phyloP scores from a whole-genome alignment of 192 early-diverging fungal genomes.

The Coemansia nantahalensis region DNA sequence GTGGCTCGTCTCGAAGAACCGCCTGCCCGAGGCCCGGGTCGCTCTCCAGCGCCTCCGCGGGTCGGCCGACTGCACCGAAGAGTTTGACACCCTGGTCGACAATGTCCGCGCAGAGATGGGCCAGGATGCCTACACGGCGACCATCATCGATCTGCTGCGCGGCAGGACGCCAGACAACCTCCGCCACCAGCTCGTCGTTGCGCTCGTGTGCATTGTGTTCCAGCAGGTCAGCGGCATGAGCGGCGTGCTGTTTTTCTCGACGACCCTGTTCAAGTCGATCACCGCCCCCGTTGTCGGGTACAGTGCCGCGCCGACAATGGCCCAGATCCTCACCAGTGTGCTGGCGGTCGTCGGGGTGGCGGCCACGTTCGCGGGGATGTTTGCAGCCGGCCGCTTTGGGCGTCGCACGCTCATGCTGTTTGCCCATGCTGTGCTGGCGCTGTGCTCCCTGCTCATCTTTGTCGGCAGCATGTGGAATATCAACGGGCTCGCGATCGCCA shows the following conservation, averaged over 20 bases:
- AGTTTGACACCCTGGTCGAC: constrained; percentile 57
- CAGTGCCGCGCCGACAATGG: constrained; percentile 21
- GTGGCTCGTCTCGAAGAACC: constrained; percentile 61
- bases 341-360: constrained; percentile 24
- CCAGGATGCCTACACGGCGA: constrained; percentile 12
- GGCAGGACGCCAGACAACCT: constrained; percentile 55
- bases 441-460: constrained; percentile 58
- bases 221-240: constrained; percentile 84
- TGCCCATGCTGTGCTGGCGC: constrained; percentile 57
- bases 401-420: constrained; percentile 64
- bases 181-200: constrained; percentile 57
- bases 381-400: constrained; percentile 63
- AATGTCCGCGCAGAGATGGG: constrained; percentile 24
- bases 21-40: constrained; percentile 48
- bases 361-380: constrained; percentile 25
- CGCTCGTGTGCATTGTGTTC: constrained; percentile 59
- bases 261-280: constrained; percentile 60
- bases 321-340: constrained; percentile 33
- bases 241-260: constrained; percentile 76
- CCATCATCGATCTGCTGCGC: constrained; percentile 55
- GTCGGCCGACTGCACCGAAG: constrained; percentile 48
- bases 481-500: constrained; percentile 53
- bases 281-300: constrained; percentile 11
- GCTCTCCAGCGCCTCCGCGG: constrained; percentile 56
- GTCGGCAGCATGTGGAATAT: constrained; percentile 55